Base-by-base conservation (phyloP, 2,329 filamentous ascomycete species). In the Fusarium pilosicola region DNA sequence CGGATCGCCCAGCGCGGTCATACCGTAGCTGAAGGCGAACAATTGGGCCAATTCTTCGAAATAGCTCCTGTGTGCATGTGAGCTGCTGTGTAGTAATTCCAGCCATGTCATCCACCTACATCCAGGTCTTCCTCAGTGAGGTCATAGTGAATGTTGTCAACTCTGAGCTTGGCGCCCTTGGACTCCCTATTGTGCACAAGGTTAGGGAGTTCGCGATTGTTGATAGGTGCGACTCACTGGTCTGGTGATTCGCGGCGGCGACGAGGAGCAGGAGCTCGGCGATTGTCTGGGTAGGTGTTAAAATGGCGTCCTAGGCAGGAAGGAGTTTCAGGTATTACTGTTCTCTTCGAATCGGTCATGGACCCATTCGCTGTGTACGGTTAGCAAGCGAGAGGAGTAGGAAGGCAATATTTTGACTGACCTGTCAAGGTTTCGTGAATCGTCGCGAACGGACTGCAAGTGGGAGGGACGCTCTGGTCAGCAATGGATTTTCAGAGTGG, bases 71-170 rank as follows among this genome's bases (percentile, higher is more conserved):
- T 20, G 57, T 24, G 9, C 54, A 14, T 41, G 73, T 84, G 32
- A 84, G 81, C 51, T 34, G 51, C 56, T 52, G 45, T 24, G 45
- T 15, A 28, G 17, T 44, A 22, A 30, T 63, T 20, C 46, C 24
- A 48, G 32, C 17, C n/a, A 24, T 17, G 18, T 42, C 24, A 22
- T 41, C 38, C 15, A 55, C 83, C 64, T 84, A 97, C 94, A 78
- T 93, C 89, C 61, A 97, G 87, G 79, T 97, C 95, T 42, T 92
- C 91, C 81, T 96, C 91, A 18, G 93, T 95, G 71, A 98, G 88
- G 69, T 98, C 95, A 82, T 97, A 98, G 82, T 98, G 95, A 65
- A 98, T 85, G 80, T 97, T 97, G 70, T 97, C 94, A 70, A 97
- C 92, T 74, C 92, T 92, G 74, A 98, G 83, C 83, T 94, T 96